Evolutionary conservation across 805 yeast genomes (phyloP).

Genomic region (Candida hispaniensis): DNA sequence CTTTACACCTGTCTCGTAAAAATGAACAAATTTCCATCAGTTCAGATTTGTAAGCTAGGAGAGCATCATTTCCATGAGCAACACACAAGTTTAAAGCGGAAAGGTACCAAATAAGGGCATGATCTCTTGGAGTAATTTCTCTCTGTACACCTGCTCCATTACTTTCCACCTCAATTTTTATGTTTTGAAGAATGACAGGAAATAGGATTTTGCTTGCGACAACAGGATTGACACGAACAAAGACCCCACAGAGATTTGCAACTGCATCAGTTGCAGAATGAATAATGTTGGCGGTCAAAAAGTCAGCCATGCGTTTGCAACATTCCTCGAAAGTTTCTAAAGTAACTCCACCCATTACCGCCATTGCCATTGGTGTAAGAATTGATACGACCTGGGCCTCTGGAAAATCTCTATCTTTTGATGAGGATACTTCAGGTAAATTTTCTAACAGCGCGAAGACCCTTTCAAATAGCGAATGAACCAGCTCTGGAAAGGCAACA

Average conservation of each 20-base stretch:
- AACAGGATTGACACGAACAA: conserved; percentile 54
- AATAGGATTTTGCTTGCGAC: conserved; percentile 37
- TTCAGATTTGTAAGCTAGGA: conserved; percentile 38
- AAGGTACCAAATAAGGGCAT: conserved; percentile 58
- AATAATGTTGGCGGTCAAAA: conserved; percentile 47
- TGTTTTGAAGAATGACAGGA: conserved; percentile 38
- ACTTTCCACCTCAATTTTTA: conserved; percentile 56
- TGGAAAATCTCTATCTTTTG: conserved; percentile 32
- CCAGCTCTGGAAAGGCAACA: conserved; percentile 51
- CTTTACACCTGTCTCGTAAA: conserved; percentile 40
- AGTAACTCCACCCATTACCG: conserved; percentile 28
- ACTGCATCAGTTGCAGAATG: conserved; percentile 52
- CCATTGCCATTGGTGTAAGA: conserved; percentile 32
- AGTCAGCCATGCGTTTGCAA: conserved; percentile 32
- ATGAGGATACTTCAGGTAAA: conserved; percentile 47
- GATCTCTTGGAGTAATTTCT: conserved; percentile 69
- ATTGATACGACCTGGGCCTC: conserved; percentile 39
- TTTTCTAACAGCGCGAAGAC: conserved; percentile 57
- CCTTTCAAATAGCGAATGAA: conserved; percentile 46
- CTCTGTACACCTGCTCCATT: conserved; percentile 73
- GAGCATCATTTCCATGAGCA: conserved; percentile 50
- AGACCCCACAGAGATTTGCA: conserved; percentile 61
- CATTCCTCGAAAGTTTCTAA: conserved; percentile 24
- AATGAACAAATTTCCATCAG: conserved; percentile 38
- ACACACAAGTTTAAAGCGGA: conserved; percentile 59